Percentiles rank a stretch among this genome's conserved stretches.
Conservation (phyloP, 805 yeast species). For the Ogataea trehalophila region DNA sequence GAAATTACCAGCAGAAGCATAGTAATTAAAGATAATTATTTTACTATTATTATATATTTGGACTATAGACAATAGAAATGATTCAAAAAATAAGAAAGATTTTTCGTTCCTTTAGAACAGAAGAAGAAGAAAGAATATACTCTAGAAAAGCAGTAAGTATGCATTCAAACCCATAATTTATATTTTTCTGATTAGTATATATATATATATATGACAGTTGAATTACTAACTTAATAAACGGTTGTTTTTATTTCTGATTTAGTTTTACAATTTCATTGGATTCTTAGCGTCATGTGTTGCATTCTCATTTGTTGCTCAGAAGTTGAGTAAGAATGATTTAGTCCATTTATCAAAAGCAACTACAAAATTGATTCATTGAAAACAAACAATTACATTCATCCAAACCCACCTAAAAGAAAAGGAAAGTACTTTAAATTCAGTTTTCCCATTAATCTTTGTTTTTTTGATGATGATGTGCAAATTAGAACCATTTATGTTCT, state of each 20-base stretch:
- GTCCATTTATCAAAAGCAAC: slow-evolving; percentile 4
- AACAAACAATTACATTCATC: no score
- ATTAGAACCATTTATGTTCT: no score
- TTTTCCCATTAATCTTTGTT: no score
- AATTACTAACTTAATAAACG: background rate
- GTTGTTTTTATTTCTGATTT: background rate
- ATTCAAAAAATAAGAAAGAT: slow-evolving; percentile 73
- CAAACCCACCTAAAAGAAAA: no score
- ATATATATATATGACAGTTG: background rate
- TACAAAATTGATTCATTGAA: background rate
- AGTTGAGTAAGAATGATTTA: slow-evolving; percentile 19
- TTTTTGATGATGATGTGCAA: no score
- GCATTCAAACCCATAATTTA: no score
- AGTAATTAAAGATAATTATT: no score
- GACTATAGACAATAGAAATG: slow-evolving; percentile 43
- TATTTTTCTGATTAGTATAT: no score
- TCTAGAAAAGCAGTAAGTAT: slow-evolving; percentile 69
- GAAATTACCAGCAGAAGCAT: no score
- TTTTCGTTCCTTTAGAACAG: slow-evolving; percentile 78
- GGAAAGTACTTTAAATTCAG: no score
- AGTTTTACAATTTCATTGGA: slow-evolving; percentile 71
- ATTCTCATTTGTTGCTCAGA: slow-evolving; percentile 77
- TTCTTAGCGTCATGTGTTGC: slow-evolving; percentile 76
- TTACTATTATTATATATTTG: no score
- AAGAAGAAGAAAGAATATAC: slow-evolving; percentile 74